Evolutionary conservation across 331 rosid genomes (phyloP).

Genomic region (Acacia concinna): DNA sequence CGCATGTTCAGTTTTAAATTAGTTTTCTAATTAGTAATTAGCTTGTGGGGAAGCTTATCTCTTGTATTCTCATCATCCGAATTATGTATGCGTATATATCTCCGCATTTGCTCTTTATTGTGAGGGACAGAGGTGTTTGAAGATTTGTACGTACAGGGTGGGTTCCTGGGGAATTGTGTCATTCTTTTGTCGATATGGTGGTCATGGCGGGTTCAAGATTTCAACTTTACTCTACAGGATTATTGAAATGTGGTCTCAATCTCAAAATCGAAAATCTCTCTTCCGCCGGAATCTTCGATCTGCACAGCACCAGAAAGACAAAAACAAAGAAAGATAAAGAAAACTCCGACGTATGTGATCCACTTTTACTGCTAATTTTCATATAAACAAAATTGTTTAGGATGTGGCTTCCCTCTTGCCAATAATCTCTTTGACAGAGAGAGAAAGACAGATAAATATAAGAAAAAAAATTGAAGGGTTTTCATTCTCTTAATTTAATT

Average conservation of each 20-base stretch:
- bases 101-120: not conserved
- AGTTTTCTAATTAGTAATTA: not conserved
- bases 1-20: not conserved
- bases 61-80: not conserved
- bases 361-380: slow-evolving; percentile 8
- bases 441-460: no score
- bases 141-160: slow-evolving; percentile 42
- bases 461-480: no score
- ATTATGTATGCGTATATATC: not conserved
- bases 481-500: no score
- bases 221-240: not conserved
- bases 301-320: not conserved
- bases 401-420: no score
- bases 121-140: slow-evolving; percentile 21
- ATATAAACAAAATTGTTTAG: not conserved
- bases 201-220: slow-evolving; percentile 8
- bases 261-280: not conserved
- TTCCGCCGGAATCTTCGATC: not conserved
- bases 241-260: slow-evolving; percentile 1
- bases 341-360: slow-evolving; percentile 17
- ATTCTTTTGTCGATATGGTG: slow-evolving; percentile 33
- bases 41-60: not conserved
- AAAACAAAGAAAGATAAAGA: not conserved
- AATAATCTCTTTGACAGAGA: no score
- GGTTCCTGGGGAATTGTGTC: slow-evolving; percentile 38